These are phyloP conservation scores for Scheffersomyces lignicola DNA, from an alignment of 1,139 yeast genomes.

Conservation along the genomic window DNA sequence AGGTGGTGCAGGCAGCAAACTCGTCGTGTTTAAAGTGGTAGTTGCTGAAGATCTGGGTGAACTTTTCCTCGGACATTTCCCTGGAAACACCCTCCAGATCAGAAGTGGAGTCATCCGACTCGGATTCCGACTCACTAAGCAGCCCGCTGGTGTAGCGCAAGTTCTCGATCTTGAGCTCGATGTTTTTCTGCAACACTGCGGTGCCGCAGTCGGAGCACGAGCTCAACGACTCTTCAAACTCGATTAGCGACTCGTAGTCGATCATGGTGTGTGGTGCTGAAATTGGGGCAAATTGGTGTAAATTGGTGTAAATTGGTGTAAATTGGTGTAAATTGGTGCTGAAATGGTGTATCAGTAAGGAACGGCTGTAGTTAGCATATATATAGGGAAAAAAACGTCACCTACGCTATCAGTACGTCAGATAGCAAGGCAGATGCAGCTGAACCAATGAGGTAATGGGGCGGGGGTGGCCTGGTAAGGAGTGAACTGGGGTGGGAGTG, in stretches of 20 bases:
- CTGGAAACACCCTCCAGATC: conserved; percentile 6
- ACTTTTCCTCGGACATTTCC: conserved; percentile 5
- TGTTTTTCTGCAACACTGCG: conserved; percentile 27
- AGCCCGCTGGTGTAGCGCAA: conserved; percentile 10
- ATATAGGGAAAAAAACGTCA: neutral
- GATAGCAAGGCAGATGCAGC: no score
- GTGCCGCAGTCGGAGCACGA: conserved; percentile 19
- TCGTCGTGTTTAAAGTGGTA: conserved; percentile 35
- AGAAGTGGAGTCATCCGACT: neutral
- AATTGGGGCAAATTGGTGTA: neutral
- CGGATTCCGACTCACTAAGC: neutral
- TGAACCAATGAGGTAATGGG: no score
- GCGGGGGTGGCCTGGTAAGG: conserved; percentile 1
- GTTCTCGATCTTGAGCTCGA: conserved; percentile 33
- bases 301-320: neutral
- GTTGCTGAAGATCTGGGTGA: conserved; percentile 14
- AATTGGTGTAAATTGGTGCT: neutral
- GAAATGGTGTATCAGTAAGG: neutral
- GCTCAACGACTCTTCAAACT: conserved; percentile 45
- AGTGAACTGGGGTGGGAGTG: neutral
- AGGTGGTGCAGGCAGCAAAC: conserved; percentile 33
- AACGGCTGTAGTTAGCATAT: neutral
- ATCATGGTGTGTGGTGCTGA: conserved; percentile 12
- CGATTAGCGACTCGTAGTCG: conserved; percentile 38
- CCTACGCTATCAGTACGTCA: no score